These are phyloP conservation scores for Trametes sp. DNA, from an alignment of 1,284 basidiomycete species.

Conservation along the genomic window DNA sequence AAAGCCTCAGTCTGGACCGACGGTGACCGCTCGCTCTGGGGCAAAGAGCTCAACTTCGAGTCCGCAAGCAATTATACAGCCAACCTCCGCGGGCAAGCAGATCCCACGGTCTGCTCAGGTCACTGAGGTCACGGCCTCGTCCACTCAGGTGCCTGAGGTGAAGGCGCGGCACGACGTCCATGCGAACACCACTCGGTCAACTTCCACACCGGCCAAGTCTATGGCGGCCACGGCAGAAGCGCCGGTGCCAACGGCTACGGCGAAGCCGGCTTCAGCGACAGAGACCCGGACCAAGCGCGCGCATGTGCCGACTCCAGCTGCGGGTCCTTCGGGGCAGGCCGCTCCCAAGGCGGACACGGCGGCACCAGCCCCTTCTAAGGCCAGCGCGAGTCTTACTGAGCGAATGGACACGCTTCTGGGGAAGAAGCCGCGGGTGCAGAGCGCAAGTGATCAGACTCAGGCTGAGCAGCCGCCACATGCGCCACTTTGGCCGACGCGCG, in stretches of 20 bases:
- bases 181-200: not conserved
- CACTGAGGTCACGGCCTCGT: not conserved
- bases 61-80: too few relatives aligned
- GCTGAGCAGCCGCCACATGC: not conserved
- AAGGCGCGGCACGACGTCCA: not conserved
- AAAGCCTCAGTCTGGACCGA: too few relatives aligned
- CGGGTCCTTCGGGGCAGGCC: not conserved
- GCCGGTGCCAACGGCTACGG: not conserved
- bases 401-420: not conserved
- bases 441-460: not conserved
- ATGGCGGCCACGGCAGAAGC: not conserved
- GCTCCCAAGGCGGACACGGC: not conserved
- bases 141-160: not conserved
- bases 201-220: not conserved
- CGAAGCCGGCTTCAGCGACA: not conserved
- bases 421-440: not conserved
- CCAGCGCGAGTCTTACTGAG: not conserved
- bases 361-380: not conserved
- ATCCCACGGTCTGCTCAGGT: too few relatives aligned
- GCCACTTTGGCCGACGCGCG: not conserved
- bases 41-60: too few relatives aligned
- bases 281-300: not conserved
- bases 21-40: too few relatives aligned
- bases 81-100: too few relatives aligned
- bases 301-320: not conserved